A percentile compares a stretch with the other conserved stretches of the same genome.
These are phyloP conservation scores for Hamamelis virginiana DNA, from an alignment of 164 flowering plant species.

Conservation along the genomic window DNA sequence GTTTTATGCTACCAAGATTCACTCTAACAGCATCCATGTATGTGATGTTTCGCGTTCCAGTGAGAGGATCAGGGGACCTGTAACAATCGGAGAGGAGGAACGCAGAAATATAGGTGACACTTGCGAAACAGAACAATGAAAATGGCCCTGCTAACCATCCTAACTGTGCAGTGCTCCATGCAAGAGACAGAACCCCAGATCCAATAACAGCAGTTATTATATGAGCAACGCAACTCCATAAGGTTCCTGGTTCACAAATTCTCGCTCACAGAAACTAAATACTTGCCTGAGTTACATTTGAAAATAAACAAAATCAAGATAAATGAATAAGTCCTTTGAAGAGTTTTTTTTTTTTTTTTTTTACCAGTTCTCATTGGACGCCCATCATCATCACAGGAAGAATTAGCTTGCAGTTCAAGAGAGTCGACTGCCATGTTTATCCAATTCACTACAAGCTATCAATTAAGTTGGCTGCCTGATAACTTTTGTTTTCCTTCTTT, in stretches of 20 bases:
- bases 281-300: not conserved
- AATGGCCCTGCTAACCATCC: conserved; percentile 60
- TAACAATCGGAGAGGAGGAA: conserved; percentile 46
- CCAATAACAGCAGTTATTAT: conserved; percentile 60
- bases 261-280: conserved; percentile 3
- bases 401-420: conserved; percentile 16
- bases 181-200: conserved; percentile 56
- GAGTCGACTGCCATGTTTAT: conserved; percentile 32
- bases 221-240: conserved; percentile 45
- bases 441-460: conserved; percentile 8
- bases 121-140: conserved; percentile 36
- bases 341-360: conserved; percentile 29
- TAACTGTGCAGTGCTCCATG: conserved; percentile 56
- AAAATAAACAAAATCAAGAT: not conserved
- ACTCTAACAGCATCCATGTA: conserved; percentile 50
- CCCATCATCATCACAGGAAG: conserved; percentile 32
- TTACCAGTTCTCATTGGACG: conserved; percentile 40
- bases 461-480: conserved; percentile 4
- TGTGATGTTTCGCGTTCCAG: conserved; percentile 40
- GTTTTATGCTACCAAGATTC: conserved; percentile 32
- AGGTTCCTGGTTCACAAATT: conserved; percentile 31
- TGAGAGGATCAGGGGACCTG: conserved; percentile 39
- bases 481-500: no score
- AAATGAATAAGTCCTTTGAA: not conserved
- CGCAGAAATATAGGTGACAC: conserved; percentile 36